A percentile compares a stretch with the other conserved stretches of the same genome.
Conservation (phyloP, 2,329 filamentous ascomycete species). For the Fusarium tupiense region DNA sequence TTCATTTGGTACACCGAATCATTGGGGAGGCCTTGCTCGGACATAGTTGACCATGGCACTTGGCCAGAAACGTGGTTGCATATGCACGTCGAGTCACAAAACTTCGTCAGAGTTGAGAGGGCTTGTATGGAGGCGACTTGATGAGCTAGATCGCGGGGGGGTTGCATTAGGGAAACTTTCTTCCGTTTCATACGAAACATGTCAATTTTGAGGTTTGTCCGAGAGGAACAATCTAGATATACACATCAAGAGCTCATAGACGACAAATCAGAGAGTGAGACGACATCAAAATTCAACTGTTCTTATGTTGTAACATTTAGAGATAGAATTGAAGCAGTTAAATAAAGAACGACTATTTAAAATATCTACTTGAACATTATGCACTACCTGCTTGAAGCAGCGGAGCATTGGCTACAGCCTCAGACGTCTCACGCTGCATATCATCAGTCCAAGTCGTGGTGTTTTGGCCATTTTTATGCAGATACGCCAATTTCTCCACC, state of each 20-base stretch:
- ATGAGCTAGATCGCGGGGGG: neutral
- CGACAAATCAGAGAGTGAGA: neutral
- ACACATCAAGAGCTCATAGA: no score
- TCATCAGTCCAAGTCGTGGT: neutral
- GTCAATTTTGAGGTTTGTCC: rapidly evolving
- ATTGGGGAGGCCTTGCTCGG: neutral
- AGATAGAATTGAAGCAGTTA: neutral
- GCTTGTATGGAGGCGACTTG: neutral
- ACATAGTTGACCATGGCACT: neutral
- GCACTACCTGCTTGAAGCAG: neutral
- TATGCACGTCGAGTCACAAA: neutral
- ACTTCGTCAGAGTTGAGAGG: no score
- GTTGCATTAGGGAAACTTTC: no score
- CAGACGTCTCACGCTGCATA: neutral
- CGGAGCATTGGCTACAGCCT: neutral
- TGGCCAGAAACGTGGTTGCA: neutral
- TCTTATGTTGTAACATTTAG: rapidly evolving
- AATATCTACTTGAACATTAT: rapidly evolving
- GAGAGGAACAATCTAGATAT: rapidly evolving
- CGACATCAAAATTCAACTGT: rapidly evolving
- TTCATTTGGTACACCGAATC: neutral
- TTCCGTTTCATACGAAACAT: rapidly evolving
- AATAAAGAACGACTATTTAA: neutral
- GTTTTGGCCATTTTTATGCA: neutral
- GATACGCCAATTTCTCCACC: neutral